Conservation (phyloP, 176 grass and related monocot species). For the Cocos nucifera region DNA sequence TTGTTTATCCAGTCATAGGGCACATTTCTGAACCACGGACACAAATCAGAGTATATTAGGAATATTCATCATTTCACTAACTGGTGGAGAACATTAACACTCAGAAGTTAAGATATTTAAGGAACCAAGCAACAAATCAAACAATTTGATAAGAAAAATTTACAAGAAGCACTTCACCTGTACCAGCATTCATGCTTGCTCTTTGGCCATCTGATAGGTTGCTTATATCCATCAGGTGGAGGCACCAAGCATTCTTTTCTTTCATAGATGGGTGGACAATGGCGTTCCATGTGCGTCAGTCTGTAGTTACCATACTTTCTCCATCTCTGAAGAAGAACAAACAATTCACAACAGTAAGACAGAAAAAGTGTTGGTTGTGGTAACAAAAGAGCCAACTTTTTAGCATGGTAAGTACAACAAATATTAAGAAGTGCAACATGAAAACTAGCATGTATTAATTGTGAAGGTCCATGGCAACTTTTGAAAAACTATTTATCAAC, state of each 20-base stretch:
- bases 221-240: constrained; percentile 70
- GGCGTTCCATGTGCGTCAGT: constrained; percentile 83
- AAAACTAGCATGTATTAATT: no score
- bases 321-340: constrained; percentile 40
- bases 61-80: not conserved
- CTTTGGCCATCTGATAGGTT: constrained; percentile 89
- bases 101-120: no score
- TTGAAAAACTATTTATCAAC: no score
- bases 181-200: constrained; percentile 98
- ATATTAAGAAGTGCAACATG: no score
- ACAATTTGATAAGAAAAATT: not conserved
- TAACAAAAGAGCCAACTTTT: no score
- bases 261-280: constrained; percentile 65
- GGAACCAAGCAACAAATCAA: not conserved
- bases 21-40: constrained; percentile 45
- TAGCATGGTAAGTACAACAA: no score
- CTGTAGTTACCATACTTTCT: constrained; percentile 79
- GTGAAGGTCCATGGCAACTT: no score
- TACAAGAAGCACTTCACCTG: constrained; percentile 19
- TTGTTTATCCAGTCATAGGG: constrained; percentile 99
- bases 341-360: no score
- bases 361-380: no score
- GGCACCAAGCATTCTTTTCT: constrained; percentile 73
- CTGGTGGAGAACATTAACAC: no score
- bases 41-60: not conserved